Percentiles rank a stretch among this genome's conserved stretches.
phyloP scores from a whole-genome alignment of 192 early-diverging fungal genomes.

The Backusella australiensis region DNA sequence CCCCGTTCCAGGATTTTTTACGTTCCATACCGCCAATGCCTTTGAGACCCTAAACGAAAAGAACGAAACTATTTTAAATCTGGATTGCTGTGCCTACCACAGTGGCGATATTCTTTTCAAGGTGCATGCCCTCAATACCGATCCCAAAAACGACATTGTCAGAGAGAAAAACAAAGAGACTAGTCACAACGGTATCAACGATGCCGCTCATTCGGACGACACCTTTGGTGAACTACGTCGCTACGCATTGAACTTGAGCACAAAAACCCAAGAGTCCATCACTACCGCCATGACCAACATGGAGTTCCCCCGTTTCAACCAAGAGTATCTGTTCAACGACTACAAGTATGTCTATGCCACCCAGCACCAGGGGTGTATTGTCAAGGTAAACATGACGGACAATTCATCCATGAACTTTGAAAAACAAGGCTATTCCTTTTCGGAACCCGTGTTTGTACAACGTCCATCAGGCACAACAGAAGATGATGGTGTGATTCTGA shows the following conservation, averaged over 20 bases:
- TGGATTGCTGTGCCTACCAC: constrained; percentile 5
- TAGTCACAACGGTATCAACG: neutral
- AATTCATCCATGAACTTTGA: neutral
- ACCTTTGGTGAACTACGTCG: constrained; percentile 3
- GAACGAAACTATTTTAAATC: neutral
- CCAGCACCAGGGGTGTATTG: neutral
- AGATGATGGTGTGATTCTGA: constrained; percentile 59
- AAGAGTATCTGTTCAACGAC: neutral
- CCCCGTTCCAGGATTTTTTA: constrained; percentile 1
- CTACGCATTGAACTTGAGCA: neutral
- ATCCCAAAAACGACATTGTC: neutral
- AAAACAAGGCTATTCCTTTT: constrained; percentile 6
- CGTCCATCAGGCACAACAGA: constrained; percentile 38
- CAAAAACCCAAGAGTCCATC: neutral
- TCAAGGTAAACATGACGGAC: neutral
- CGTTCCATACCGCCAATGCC: constrained; percentile 13
- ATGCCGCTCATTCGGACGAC: neutral
- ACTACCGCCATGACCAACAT: neutral
- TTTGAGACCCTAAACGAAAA: neutral
- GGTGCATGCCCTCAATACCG: neutral
- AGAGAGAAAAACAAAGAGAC: neutral
- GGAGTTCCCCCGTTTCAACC: constrained; percentile 6
- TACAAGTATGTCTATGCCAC: constrained; percentile 2
- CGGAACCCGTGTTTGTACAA: constrained; percentile 56
- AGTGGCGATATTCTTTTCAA: constrained; percentile 3